These are phyloP conservation scores for Pleurotus djamor DNA, from an alignment of 768 basidiomycete species.

Conservation along the genomic window DNA sequence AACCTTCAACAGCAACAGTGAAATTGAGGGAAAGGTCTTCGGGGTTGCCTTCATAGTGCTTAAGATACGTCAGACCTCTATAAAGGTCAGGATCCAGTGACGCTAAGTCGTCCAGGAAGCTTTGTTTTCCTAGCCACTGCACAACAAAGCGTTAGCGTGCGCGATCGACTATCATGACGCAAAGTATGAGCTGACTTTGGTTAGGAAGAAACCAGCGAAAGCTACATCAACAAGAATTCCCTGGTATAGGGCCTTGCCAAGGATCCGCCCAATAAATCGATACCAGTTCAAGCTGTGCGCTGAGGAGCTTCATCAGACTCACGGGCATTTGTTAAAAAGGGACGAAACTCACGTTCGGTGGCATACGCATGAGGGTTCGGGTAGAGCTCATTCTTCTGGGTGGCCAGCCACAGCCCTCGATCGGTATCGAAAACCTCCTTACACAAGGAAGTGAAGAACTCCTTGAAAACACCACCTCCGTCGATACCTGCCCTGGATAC, in stretches of 20 bases:
- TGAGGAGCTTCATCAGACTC: constrained; percentile 22
- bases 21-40: constrained; percentile 93
- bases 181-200: constrained; percentile 50
- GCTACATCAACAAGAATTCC: constrained; percentile 94
- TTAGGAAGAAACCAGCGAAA: constrained; percentile 94
- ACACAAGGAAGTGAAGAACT: constrained; percentile 90
- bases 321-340: background rate
- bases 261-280: constrained; percentile 86
- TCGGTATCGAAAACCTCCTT: constrained; percentile 96
- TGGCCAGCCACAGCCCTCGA: constrained; percentile 91
- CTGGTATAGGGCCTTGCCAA: constrained; percentile 96
- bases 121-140: constrained; percentile 90
- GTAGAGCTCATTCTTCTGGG: constrained; percentile 90
- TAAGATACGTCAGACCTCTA: constrained; percentile 87
- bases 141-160: background rate
- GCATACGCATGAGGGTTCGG: constrained; percentile 94
- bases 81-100: constrained; percentile 93
- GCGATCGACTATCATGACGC: background rate
- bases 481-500: constrained; percentile 81
- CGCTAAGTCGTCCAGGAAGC: constrained; percentile 88
- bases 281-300: constrained; percentile 91
- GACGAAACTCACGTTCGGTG: constrained; percentile 60
- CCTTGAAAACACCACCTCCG: constrained; percentile 97
- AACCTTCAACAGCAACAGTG: constrained; percentile 83
- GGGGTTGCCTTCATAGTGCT: constrained; percentile 83